Conservation (phyloP, 2,329 filamentous ascomycete genomes). For the Arthrobotrys megalospora region DNA sequence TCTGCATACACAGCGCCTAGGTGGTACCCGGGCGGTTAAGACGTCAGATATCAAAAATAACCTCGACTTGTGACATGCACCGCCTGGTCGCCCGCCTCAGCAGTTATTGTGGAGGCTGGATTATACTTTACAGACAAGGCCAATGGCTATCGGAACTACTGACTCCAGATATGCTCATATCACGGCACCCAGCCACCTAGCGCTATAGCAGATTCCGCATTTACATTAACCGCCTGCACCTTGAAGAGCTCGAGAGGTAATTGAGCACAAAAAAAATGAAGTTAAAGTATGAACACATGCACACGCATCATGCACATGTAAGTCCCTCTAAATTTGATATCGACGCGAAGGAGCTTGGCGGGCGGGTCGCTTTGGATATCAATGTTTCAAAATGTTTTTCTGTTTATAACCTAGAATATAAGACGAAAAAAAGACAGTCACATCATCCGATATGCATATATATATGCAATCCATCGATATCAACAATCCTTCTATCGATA, state of each 20-base stretch:
- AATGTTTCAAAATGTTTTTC: background rate
- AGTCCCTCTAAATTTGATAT: background rate
- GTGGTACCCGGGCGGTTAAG: too few species aligned
- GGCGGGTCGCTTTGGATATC: background rate
- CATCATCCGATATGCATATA: slow-evolving; percentile 2
- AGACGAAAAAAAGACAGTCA: slow-evolving; percentile 25
- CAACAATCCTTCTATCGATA: background rate
- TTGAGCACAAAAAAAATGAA: background rate
- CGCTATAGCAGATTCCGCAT: background rate
- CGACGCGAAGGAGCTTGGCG: slow-evolving; percentile 10
- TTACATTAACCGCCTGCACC: slow-evolving; percentile 7
- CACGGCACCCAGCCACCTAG: background rate
- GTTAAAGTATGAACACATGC: slow-evolving; percentile 10
- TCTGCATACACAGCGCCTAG: too few species aligned
- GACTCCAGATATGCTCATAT: background rate
- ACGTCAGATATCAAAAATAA: background rate
- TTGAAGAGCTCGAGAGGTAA: slow-evolving; percentile 6
- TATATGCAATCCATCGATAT: slow-evolving; percentile 7
- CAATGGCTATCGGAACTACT: background rate
- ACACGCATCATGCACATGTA: slow-evolving; percentile 5
- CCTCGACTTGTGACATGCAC: background rate
- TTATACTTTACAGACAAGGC: background rate
- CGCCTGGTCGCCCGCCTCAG: background rate
- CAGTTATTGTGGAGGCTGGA: slow-evolving; percentile 1
- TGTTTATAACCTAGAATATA: background rate